phyloP scores from a whole-genome alignment of 1,139 yeast genomes.

The Debaryomyces nepalensis region DNA sequence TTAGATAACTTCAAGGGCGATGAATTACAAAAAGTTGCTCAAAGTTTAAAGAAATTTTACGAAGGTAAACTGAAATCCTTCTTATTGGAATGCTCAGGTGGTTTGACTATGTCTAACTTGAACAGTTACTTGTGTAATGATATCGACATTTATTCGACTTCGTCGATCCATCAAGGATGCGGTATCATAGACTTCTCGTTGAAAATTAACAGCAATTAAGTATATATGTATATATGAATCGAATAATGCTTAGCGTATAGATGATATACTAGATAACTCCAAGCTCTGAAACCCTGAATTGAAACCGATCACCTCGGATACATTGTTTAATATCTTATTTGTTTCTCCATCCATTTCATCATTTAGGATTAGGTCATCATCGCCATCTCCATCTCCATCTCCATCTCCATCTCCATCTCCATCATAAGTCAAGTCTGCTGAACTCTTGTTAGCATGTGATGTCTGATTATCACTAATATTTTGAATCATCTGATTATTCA shows the following conservation, averaged over 20 bases:
- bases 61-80: slow-evolving; percentile 54
- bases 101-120: slow-evolving; percentile 74
- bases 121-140: slow-evolving; percentile 70
- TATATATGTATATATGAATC: slow-evolving; percentile 7
- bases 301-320: slow-evolving; percentile 46
- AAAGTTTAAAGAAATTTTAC: slow-evolving; percentile 62
- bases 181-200: slow-evolving; percentile 82
- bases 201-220: slow-evolving; percentile 56
- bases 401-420: slow-evolving; percentile 19
- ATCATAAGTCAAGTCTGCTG: slow-evolving; percentile 5
- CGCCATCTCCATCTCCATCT: slow-evolving; percentile 12
- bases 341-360: slow-evolving; percentile 25
- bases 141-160: slow-evolving; percentile 88
- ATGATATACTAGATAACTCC: slow-evolving; percentile 43
- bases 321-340: slow-evolving; percentile 37
- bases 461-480: slow-evolving; percentile 11
- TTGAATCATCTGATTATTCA: slow-evolving; percentile 24
- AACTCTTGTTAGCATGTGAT: not conserved
- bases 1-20: slow-evolving; percentile 83
- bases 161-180: slow-evolving; percentile 92
- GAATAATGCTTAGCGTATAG: slow-evolving; percentile 34
- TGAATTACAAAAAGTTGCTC: slow-evolving; percentile 69
- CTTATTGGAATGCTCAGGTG: slow-evolving; percentile 90
- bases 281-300: slow-evolving; percentile 50
- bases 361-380: not conserved